Conservation (phyloP, 768 basidiomycete genomes). For the Phylloporus rhodoxanthus region DNA sequence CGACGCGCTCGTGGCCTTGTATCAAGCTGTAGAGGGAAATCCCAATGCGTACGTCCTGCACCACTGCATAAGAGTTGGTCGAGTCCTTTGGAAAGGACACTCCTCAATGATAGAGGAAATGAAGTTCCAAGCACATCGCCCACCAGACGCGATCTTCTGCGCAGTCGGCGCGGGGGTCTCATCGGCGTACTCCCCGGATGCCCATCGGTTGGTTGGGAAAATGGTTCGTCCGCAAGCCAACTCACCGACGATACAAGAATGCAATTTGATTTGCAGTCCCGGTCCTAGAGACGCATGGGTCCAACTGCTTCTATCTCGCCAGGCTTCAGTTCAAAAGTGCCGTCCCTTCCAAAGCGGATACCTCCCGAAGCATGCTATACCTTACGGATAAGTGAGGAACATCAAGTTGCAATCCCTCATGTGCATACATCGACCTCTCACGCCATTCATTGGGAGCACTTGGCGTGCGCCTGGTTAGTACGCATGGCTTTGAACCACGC, state of each 20-base stretch:
- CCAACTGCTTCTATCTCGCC: no score
- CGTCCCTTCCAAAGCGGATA: slow-evolving; percentile 23
- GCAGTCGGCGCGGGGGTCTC: slow-evolving; percentile 61
- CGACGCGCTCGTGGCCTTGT: slow-evolving; percentile 41
- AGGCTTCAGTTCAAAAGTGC: no score
- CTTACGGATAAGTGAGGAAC: slow-evolving; percentile 36
- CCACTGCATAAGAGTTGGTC: no score
- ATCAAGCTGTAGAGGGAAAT: slow-evolving; percentile 39
- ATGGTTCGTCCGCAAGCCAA: slow-evolving; percentile 40
- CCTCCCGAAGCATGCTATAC: slow-evolving; percentile 32
- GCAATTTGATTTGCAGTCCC: slow-evolving; percentile 36
- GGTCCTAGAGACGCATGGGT: slow-evolving; percentile 22
- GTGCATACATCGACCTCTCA: slow-evolving; percentile 53
- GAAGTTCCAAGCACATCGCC: slow-evolving; percentile 42
- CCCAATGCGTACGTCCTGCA: no score
- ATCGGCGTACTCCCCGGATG: slow-evolving; percentile 68
- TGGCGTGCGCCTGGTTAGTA: slow-evolving; percentile 54
- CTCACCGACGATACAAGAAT: no score
- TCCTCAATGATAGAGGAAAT: slow-evolving; percentile 69
- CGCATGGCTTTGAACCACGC: slow-evolving; percentile 57
- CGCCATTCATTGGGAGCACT: slow-evolving; percentile 71
- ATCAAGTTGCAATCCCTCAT: slow-evolving; percentile 51
- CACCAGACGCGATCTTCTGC: slow-evolving; percentile 71
- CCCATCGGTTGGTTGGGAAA: slow-evolving; percentile 56
- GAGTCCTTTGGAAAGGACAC: slow-evolving; percentile 69